A percentile compares a stretch with the other conserved stretches of the same genome.
phyloP scores from a whole-genome alignment of 768 basidiomycete species.

The Postia placenta region DNA sequence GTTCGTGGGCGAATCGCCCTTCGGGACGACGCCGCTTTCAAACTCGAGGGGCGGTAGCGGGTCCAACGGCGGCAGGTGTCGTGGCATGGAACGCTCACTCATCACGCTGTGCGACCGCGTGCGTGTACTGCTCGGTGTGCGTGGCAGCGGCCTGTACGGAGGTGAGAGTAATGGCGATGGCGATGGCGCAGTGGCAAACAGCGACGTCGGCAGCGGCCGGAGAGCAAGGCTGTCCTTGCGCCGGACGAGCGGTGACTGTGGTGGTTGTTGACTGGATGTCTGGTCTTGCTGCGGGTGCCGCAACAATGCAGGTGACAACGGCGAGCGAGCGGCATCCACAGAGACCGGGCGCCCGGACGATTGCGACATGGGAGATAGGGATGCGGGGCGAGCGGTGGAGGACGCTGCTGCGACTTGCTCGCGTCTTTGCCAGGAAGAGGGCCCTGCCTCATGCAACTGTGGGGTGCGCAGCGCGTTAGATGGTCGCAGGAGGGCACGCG shows the following conservation, averaged over 20 bases:
- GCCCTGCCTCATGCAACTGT: slow-evolving; percentile 1
- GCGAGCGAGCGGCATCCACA: background rate
- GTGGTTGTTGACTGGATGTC: slow-evolving; percentile 7
- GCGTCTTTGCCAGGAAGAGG: background rate
- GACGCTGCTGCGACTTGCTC: slow-evolving; percentile 2
- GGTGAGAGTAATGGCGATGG: slow-evolving; percentile 10
- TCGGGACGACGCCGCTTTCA: background rate
- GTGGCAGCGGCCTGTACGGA: too few relatives aligned
- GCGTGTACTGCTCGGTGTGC: slow-evolving; percentile 7
- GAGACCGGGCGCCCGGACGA: slow-evolving; percentile 1
- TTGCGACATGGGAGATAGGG: slow-evolving; percentile 5
- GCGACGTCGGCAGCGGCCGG: slow-evolving; percentile 15
- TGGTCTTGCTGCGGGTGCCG: slow-evolving; percentile 1
- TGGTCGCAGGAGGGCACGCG: background rate
- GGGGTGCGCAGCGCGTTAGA: slow-evolving; percentile 1
- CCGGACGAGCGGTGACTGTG: slow-evolving; percentile 16
- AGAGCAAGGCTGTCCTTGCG: slow-evolving; percentile 18
- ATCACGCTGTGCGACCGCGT: slow-evolving; percentile 13
- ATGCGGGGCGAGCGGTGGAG: background rate
- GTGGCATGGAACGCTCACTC: slow-evolving; percentile 6
- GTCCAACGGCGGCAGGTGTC: slow-evolving; percentile 14
- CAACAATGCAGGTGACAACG: background rate
- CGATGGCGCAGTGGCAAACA: slow-evolving; percentile 15
- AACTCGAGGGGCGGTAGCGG: slow-evolving; percentile 16
- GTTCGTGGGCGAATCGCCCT: background rate